Evolutionary conservation across 257 asterid species (phyloP).

Genomic region (Cynanchum wilfordii): DNA sequence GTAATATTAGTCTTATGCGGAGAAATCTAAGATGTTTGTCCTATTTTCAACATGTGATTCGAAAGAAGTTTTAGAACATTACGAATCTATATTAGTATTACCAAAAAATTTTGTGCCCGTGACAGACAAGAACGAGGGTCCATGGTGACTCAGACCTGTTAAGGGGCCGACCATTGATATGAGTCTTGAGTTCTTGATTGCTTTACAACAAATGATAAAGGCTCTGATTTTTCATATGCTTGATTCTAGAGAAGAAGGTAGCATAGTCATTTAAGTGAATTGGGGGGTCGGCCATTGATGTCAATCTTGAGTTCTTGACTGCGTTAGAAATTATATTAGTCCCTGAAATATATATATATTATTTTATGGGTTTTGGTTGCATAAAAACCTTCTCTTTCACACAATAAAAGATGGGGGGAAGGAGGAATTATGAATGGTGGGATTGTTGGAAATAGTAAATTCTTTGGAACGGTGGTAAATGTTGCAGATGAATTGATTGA

Average conservation of each 20-base stretch:
- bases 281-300: background rate
- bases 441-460: background rate
- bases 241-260: background rate
- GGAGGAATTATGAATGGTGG: background rate
- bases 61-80: conserved; percentile 3
- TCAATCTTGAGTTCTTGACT: background rate
- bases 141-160: conserved; percentile 15
- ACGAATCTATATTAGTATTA: conserved; percentile 8
- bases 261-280: too few relatives aligned
- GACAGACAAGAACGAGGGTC: conserved; percentile 40
- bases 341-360: too few relatives aligned
- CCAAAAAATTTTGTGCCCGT: conserved; percentile 34
- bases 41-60: conserved; percentile 7
- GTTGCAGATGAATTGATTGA: background rate
- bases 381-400: background rate
- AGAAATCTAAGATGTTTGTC: conserved; percentile 7
- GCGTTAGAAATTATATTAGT: background rate
- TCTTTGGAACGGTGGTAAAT: background rate
- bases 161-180: conserved; percentile 25
- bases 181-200: conserved; percentile 1
- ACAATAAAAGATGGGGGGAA: background rate
- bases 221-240: background rate
- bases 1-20: background rate
- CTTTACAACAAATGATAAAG: background rate
- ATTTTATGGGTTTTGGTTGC: background rate